Base-by-base conservation (phyloP, 495 filamentous ascomycete species). In the Xylaria longipes region DNA sequence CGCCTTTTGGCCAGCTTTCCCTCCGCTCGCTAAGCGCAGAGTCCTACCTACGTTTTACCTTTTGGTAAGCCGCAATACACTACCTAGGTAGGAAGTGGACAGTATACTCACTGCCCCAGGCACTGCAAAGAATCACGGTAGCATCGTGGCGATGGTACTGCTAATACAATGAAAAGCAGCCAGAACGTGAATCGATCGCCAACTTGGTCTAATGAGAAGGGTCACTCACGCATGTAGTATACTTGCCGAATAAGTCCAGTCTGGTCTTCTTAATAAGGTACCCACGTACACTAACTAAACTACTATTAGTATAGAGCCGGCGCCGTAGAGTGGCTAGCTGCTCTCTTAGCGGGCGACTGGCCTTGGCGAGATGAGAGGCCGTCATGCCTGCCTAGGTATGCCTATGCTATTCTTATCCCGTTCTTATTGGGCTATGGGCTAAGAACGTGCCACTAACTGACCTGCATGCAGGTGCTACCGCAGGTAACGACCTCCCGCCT, bases 351-450 rank as follows among this genome's bases (percentile, higher is more conserved):
- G 41, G 22, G n/a, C 22, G n/a, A 58, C 17, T 37, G 31, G 31
- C 20, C 60, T 25, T 25, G 35, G 2, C 37, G 60, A 63, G 22
- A 63, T 63, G 60, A 63, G 37, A 27, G 22, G 37, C 60, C 22
- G 17, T 37, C 57, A 60, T 56, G 31, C 56, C n/a, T 41, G 8
- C 2, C 45, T 48, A n/a, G 17, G 20, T 6, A n/a, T 20, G 15
- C 43, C 29, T 15, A 27, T 37, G 62, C 62, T 65, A 65, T 65
- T 65, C 37, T 65, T 65, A 48, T 65, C 62, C 62, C 37, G 5
- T 39, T 65, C 11, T 33, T 17, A 65, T 65, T 48, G 62, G 62
- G 62, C 27, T 46, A 22, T 48, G 62, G 62, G 62, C 27, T 46
- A 22, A 39, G 62, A 48, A 48, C 62, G 62, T 48, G 62, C 41